These are phyloP conservation scores for Fusarium veterinarium DNA, from an alignment of 2,329 filamentous ascomycete genomes.

Conservation along the genomic window DNA sequence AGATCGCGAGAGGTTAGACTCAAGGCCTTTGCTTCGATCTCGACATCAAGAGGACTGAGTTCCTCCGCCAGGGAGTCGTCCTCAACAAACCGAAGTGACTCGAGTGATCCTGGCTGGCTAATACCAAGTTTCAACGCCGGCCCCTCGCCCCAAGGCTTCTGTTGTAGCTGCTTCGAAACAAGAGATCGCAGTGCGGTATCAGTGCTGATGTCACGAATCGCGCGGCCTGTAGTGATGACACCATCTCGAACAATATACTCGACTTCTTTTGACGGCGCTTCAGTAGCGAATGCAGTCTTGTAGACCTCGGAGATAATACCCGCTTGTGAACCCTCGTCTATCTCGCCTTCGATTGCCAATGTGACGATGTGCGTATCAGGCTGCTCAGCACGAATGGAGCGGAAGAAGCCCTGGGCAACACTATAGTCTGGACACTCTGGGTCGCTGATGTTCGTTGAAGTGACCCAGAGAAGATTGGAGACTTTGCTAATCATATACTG, in stretches of 20 bases:
- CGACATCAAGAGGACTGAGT: background rate
- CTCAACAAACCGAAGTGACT: background rate
- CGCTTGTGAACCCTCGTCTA: accelerated
- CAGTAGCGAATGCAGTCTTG: background rate
- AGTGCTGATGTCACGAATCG: background rate
- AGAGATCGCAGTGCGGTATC: background rate
- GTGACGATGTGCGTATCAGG: background rate
- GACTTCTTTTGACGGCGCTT: background rate
- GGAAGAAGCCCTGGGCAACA: conserved; percentile 1
- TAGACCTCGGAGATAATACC: background rate
- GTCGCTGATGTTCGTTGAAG: accelerated
- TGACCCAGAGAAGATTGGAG: background rate
- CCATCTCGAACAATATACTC: background rate
- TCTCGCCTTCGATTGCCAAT: background rate
- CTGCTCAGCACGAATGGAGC: background rate
- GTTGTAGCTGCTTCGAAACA: background rate
- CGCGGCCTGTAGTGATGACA: background rate
- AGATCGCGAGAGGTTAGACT: background rate
- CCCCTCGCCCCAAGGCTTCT: background rate
- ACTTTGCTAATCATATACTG: background rate
- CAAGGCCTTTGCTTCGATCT: background rate
- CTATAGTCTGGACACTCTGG: background rate
- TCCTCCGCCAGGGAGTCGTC: accelerated
- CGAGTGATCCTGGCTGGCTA: background rate
- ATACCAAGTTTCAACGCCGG: background rate